phyloP scores from a whole-genome alignment of 306 rosid genomes.

The Ormosia emarginata region DNA sequence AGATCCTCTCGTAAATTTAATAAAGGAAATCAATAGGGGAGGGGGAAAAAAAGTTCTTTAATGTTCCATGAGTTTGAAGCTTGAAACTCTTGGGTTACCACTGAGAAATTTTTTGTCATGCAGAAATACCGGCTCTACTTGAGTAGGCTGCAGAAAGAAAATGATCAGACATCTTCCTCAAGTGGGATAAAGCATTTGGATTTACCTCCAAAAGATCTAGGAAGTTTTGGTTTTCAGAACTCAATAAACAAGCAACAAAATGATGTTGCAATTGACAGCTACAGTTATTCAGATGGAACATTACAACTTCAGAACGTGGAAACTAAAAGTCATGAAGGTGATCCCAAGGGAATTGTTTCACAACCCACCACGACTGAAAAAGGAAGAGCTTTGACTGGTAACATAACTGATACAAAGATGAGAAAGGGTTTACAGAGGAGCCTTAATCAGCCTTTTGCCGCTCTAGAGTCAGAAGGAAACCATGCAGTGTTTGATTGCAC shows the following conservation, averaged over 20 bases:
- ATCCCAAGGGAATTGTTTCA: conserved; percentile 43
- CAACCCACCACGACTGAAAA: conserved; percentile 41
- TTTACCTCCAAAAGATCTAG: conserved; percentile 53
- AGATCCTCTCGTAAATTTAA: neutral
- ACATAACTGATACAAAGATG: conserved; percentile 40
- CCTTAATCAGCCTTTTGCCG: conserved; percentile 38
- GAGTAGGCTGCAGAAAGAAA: conserved; percentile 83
- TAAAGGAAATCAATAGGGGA: neutral
- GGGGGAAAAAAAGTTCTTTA: neutral
- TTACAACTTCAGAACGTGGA: conserved; percentile 40
- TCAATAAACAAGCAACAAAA: conserved; percentile 38
- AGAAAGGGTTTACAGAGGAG: conserved; percentile 27
- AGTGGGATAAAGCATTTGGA: conserved; percentile 67
- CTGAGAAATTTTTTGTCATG: conserved; percentile 15
- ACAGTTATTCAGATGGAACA: conserved; percentile 41
- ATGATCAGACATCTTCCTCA: conserved; percentile 54
- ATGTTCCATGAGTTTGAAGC: conserved; percentile 4
- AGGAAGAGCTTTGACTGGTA: conserved; percentile 32
- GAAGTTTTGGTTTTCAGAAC: conserved; percentile 48
- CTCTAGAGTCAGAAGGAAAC: conserved; percentile 57
- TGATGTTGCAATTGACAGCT: conserved; percentile 56
- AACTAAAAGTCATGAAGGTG: conserved; percentile 39
- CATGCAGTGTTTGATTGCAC: conserved; percentile 41
- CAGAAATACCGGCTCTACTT: conserved; percentile 97
- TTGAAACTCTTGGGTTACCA: conserved; percentile 21